Evolutionary conservation across 352 stramenopile species (phyloP).

Genomic region (Aphanomyces astaci): DNA sequence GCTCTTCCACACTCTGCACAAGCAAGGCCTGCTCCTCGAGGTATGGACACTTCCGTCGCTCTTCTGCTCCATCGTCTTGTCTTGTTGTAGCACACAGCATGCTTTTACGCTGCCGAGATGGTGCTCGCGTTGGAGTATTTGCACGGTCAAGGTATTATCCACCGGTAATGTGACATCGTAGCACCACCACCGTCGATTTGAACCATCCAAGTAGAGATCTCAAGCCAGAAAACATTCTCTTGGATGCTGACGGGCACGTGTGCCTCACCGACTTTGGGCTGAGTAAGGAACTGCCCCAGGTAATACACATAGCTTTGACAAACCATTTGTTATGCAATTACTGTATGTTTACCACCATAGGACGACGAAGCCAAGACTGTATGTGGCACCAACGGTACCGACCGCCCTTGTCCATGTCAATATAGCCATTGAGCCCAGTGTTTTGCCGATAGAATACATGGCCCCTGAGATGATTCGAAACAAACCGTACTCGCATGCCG

Average conservation of each 20-base stretch:
- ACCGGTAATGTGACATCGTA: constrained; percentile 33
- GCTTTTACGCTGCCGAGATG: constrained; percentile 80
- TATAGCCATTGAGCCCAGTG: not conserved
- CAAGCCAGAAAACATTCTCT: constrained; percentile 78
- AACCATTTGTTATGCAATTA: not conserved
- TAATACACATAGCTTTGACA: constrained; percentile 24
- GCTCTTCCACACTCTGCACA: constrained; percentile 59
- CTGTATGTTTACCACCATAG: constrained; percentile 39
- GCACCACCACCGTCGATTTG: too few species aligned
- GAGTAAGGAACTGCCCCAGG: constrained; percentile 66
- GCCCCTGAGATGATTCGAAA: constrained; percentile 78
- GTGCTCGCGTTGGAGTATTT: constrained; percentile 73
- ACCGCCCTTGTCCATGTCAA: not conserved
- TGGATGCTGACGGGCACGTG: constrained; percentile 76
- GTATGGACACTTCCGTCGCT: constrained; percentile 12
- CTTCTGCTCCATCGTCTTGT: too few species aligned
- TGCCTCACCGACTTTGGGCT: constrained; percentile 81
- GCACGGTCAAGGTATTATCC: constrained; percentile 68
- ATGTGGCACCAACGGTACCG: constrained; percentile 67
- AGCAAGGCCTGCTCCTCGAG: constrained; percentile 53
- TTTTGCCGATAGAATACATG: constrained; percentile 62
- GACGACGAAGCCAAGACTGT: constrained; percentile 72
- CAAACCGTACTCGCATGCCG: constrained; percentile 76
- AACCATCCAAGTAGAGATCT: constrained; percentile 68
- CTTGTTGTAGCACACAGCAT: constrained; percentile 54